Evolutionary conservation across 2,329 filamentous ascomycete genomes (phyloP).

Genomic region (Scedosporium apiospermum): DNA sequence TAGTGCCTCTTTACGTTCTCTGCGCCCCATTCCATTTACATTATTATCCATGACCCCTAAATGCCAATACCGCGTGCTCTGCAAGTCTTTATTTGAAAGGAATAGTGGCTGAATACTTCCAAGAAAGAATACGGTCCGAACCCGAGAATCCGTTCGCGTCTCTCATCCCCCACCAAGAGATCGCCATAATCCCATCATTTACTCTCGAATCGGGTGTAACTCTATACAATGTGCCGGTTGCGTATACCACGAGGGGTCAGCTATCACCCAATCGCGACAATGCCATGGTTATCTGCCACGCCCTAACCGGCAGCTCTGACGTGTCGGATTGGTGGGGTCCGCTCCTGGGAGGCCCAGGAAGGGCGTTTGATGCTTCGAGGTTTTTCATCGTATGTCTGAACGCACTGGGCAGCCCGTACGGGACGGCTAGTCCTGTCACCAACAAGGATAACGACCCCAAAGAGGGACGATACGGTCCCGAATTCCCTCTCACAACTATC

Average conservation of each 20-base stretch:
- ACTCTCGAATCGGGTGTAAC: slow-evolving; percentile 86
- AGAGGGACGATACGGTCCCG: slow-evolving; percentile 78
- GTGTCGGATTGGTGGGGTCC: slow-evolving; percentile 86
- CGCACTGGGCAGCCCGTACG: slow-evolving; percentile 76
- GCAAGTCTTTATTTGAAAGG: slow-evolving; percentile 16
- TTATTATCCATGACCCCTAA: slow-evolving; percentile 1
- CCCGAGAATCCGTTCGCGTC: slow-evolving; percentile 85
- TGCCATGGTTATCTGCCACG: slow-evolving; percentile 72
- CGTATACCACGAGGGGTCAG: slow-evolving; percentile 56
- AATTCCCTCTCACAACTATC: slow-evolving; percentile 92
- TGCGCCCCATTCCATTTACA: slow-evolving; percentile 6
- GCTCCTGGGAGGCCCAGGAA: slow-evolving; percentile 65
- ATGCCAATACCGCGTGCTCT: background rate
- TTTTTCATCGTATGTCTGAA: slow-evolving; percentile 87
- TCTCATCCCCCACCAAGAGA: slow-evolving; percentile 80
- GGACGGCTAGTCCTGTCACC: slow-evolving; percentile 81
- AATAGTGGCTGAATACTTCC: slow-evolving; percentile 51
- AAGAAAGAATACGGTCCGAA: slow-evolving; percentile 59
- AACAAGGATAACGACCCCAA: slow-evolving; percentile 69
- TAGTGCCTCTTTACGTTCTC: background rate
- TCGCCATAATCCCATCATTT: slow-evolving; percentile 80
- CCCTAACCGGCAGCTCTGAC: slow-evolving; percentile 76
- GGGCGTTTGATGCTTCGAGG: slow-evolving; percentile 70
- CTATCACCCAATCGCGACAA: slow-evolving; percentile 52
- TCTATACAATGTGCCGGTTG: slow-evolving; percentile 64